Evolutionary conservation across 495 filamentous ascomycete species (phyloP).

Genomic region (Aspergillus conjunctus): DNA sequence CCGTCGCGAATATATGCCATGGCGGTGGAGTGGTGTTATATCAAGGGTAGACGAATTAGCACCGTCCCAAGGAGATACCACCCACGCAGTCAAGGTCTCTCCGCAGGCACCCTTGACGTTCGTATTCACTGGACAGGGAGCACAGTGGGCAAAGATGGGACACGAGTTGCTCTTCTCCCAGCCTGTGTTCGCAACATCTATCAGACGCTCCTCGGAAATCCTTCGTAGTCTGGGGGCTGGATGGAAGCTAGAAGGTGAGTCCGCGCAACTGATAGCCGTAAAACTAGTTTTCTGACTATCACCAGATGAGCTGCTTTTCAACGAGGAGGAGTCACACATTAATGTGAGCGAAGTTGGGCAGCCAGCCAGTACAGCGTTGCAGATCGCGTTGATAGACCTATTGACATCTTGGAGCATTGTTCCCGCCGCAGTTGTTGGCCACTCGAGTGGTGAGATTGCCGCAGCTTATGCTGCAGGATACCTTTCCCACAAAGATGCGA

Average conservation of each 20-base stretch:
- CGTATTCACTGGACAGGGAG: constrained; percentile 72
- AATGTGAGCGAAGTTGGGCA: constrained; percentile 25
- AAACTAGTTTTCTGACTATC: background rate
- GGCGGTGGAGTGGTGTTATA: too few species aligned
- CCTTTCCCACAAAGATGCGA: constrained; percentile 41
- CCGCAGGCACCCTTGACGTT: constrained; percentile 63
- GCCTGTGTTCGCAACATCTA: constrained; percentile 35
- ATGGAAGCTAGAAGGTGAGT: constrained; percentile 10
- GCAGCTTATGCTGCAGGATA: background rate
- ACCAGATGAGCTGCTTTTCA: constrained; percentile 21
- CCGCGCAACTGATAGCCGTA: background rate
- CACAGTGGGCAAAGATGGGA: constrained; percentile 55
- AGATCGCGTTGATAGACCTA: constrained; percentile 35
- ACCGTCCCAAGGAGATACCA: background rate
- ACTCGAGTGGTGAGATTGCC: constrained; percentile 14
- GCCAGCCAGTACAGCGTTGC: constrained; percentile 33
- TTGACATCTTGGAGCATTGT: background rate
- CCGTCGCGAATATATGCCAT: too few species aligned
- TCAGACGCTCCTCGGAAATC: constrained; percentile 24
- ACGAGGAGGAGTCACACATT: constrained; percentile 15
- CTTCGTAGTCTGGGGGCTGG: constrained; percentile 29
- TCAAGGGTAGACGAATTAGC: background rate
- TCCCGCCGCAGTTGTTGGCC: constrained; percentile 29
- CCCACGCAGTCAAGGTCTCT: constrained; percentile 26
- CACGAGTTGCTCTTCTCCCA: constrained; percentile 37